A percentile compares a stretch with the other conserved stretches of the same genome.
These are phyloP conservation scores for Fusarium sp. DNA, from an alignment of 2,329 filamentous ascomycete species.

Conservation along the genomic window DNA sequence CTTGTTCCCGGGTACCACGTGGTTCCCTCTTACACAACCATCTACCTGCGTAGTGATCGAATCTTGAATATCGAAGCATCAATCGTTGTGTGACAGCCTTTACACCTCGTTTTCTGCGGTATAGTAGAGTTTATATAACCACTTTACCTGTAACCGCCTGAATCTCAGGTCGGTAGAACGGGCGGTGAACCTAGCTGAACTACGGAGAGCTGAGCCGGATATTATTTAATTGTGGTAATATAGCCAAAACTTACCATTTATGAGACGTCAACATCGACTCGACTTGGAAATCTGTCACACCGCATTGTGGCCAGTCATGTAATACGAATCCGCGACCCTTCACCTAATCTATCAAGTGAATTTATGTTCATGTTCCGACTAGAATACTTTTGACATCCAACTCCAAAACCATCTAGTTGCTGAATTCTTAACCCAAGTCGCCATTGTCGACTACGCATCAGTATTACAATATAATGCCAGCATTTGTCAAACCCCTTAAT, in stretches of 20 bases:
- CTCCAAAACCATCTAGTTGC: constrained; percentile 7
- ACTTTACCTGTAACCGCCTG: constrained; percentile 22
- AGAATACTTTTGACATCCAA: constrained; percentile 8
- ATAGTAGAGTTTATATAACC: constrained; percentile 20
- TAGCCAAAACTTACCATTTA: neutral
- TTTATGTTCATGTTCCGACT: constrained; percentile 9
- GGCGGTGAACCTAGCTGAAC: constrained; percentile 31
- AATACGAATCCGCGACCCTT: constrained; percentile 5
- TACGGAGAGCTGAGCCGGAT: constrained; percentile 28
- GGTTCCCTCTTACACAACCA: constrained; percentile 11
- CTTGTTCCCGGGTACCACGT: constrained; percentile 43
- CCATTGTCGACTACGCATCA: neutral
- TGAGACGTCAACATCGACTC: neutral
- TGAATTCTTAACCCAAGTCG: constrained; percentile 2
- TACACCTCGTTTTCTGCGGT: constrained; percentile 1
- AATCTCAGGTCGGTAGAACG: constrained; percentile 31
- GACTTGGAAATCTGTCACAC: neutral
- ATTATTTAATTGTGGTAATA: constrained; percentile 9
- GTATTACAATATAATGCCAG: constrained; percentile 2
- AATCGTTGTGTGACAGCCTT: constrained; percentile 13
- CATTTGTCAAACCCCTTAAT: constrained; percentile 43
- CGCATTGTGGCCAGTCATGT: neutral
- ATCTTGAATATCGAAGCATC: constrained; percentile 9
- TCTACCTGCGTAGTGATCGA: constrained; percentile 9
- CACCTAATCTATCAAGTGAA: constrained; percentile 3